Percentiles rank a stretch among this genome's conserved stretches.
Evolutionary conservation across 495 filamentous ascomycete species (phyloP).

Genomic region (Penicillium odoratum): DNA sequence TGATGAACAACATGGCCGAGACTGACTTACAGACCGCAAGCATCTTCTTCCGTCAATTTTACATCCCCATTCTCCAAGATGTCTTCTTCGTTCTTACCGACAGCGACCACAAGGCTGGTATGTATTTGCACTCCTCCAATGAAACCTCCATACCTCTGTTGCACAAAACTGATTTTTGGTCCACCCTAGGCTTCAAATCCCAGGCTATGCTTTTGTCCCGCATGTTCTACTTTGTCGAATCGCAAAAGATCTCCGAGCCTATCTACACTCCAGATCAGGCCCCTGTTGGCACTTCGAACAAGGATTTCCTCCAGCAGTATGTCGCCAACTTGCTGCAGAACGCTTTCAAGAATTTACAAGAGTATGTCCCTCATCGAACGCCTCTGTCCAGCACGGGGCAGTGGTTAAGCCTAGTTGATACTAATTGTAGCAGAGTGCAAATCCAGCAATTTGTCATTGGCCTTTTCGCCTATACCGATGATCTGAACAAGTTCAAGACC

Average conservation of each 20-base stretch:
- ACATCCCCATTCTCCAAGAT: constrained; percentile 90
- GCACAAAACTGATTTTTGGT: constrained; percentile 12
- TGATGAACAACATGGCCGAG: constrained; percentile 96
- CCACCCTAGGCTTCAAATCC: constrained; percentile 78
- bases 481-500: constrained; percentile 87
- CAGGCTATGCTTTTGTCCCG: constrained; percentile 90
- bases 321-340: constrained; percentile 82
- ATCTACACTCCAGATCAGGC: constrained; percentile 84
- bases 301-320: constrained; percentile 84
- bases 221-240: constrained; percentile 90
- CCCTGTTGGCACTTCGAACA: constrained; percentile 78
- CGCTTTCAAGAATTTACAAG: constrained; percentile 90
- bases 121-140: constrained; percentile 15
- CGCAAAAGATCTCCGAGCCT: constrained; percentile 85
- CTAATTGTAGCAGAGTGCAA: constrained; percentile 65
- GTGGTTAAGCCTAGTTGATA: constrained; percentile 1
- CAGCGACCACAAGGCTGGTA: constrained; percentile 93
- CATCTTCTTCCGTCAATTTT: constrained; percentile 97
- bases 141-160: not conserved
- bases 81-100: constrained; percentile 98
- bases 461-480: constrained; percentile 76
- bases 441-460: constrained; percentile 85
- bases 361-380: constrained; percentile 42
- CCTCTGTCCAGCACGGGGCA: not conserved
- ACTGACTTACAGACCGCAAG: constrained; percentile 82